Evolutionary conservation across 108 stramenopile genomes (phyloP).

Genomic region (Seminavis robusta): DNA sequence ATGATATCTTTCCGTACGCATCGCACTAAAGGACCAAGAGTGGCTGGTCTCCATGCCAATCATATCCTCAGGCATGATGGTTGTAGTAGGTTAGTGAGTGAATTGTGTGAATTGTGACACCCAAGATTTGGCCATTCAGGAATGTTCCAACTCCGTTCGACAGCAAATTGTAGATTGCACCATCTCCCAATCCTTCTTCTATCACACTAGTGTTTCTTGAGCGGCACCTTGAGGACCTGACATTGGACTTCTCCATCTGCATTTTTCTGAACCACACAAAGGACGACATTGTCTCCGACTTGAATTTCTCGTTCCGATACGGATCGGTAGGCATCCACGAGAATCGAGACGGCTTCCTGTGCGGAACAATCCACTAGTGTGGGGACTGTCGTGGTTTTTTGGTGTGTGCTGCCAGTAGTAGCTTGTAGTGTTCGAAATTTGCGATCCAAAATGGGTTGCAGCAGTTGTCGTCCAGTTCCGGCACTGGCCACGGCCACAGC

Average conservation of each 20-base stretch:
- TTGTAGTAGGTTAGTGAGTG: too few relatives aligned
- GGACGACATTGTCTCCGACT: conserved; percentile 74
- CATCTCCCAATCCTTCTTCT: too few relatives aligned
- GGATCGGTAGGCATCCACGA: conserved; percentile 65
- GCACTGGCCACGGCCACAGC: conserved; percentile 74
- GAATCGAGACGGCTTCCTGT: conserved; percentile 51
- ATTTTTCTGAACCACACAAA: conserved; percentile 46
- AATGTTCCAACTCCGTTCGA: too few relatives aligned
- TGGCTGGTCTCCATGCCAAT: too few relatives aligned
- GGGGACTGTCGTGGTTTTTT: conserved; percentile 3
- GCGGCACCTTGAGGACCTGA: not conserved
- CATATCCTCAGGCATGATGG: too few relatives aligned
- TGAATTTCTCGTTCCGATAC: conserved; percentile 84
- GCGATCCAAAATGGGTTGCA: conserved; percentile 83
- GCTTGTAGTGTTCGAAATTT: conserved; percentile 34
- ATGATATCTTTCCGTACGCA: too few relatives aligned
- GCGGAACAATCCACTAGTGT: conserved; percentile 48
- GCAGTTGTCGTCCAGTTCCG: conserved; percentile 71
- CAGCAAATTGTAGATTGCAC: too few relatives aligned
- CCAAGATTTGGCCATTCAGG: too few relatives aligned
- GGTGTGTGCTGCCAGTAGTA: not conserved
- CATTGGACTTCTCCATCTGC: conserved; percentile 7
- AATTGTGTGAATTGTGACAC: too few relatives aligned
- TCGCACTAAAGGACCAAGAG: too few relatives aligned
- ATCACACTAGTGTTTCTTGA: conserved; percentile 14